Base-by-base conservation (phyloP, 2,329 filamentous ascomycete genomes). In the Exophiala calicioides region DNA sequence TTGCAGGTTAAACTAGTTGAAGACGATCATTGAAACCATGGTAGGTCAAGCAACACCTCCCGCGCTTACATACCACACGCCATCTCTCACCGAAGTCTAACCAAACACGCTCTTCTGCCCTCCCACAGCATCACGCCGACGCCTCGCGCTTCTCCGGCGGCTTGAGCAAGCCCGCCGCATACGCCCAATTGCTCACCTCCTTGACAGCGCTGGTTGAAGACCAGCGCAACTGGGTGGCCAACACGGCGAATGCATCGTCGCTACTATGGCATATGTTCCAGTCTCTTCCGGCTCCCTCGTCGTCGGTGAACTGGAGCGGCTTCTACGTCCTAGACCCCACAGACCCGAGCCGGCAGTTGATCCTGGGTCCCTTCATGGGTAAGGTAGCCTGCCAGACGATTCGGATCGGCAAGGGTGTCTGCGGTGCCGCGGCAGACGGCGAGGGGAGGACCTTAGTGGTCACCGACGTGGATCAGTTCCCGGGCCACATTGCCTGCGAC, bases 401-500 rank as follows among this genome's bases (percentile, higher is more conserved):
- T 34, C 60, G 60, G 2, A 68, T 74, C 39, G 71, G 70, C 0
- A 64, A 64, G 31, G 73, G 73, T 5, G 73, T 75, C 4, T 75
- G 73, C 53, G 73, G 73, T 1, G 64, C 68, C 0, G 71, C 70
- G 2, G 71, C 71, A 1, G 60, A 62, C 29, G 42, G 45, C 2
- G 64, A 61, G 29, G 63, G 61, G 23, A 60, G 67, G 56, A 70
- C 67, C 1, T 55, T 72, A 2, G 38, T 73, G 8, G 71, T 76
- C n/a, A 57, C 61, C 1, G 71, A 75, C 47, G 71, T 75, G 36
- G 36, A 62, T 29, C 48, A 59, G 5, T 75, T 72, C 52, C 68
- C 70, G 8, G 72, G 72, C 3, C 73, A 76, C 60, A 75, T 76
- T 61, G 71, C 73, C 8, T 76, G 73, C 55, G 73, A 75, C 56